Base-by-base conservation (phyloP, 495 filamentous ascomycete species). In the Penicillium herquei region DNA sequence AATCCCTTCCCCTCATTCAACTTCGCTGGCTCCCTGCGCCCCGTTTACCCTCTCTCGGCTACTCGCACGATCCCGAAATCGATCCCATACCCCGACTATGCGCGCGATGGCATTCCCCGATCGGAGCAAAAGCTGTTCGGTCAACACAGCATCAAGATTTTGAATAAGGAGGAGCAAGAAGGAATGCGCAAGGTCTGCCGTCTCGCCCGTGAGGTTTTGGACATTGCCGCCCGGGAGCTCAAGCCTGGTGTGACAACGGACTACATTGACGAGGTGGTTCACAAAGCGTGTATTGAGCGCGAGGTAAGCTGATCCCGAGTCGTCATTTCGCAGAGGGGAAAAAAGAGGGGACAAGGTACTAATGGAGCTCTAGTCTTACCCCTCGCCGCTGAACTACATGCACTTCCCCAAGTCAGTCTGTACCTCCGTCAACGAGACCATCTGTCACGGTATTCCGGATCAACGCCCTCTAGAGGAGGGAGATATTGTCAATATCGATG, bases 331-430 rank as follows among this genome's bases (percentile, higher is more conserved):
- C 21, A 1, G 21, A 26, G 4, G 21, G 4, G 21, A 42, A 12
- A 1, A 39, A 7, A 21, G 10, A 9, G 34, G 34, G 7, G 34
- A 17, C 1, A 11, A 34, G 3, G 48, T 16, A 26, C 14, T 26
- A 52, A 43, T 53, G 17, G 4, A 12, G 8, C n/a, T 3, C 32
- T 49, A 98, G 94, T 89, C 92, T 11, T 99, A 99, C 64, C 94
- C 94, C 0, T 99, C 94, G 0, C 91, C 93, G 2, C 74, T 99
- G 8, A 99, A 99, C 77, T 99, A 99, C 70, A 85, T 86, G 78
- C 79, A 91, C 69, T 99, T 97, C 77, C 94, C 94, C 52, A 99
- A 99, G 78, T 99, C 94, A 1, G 86, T 97, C 43, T 99, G 94
- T 72, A 98, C 92, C 1, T 96, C 92, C 2, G 67, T 88, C 55